Percentiles rank a stretch among this genome's conserved stretches.
phyloP scores from a whole-genome alignment of 257 asterid genomes.

The Lycium barbarum region DNA sequence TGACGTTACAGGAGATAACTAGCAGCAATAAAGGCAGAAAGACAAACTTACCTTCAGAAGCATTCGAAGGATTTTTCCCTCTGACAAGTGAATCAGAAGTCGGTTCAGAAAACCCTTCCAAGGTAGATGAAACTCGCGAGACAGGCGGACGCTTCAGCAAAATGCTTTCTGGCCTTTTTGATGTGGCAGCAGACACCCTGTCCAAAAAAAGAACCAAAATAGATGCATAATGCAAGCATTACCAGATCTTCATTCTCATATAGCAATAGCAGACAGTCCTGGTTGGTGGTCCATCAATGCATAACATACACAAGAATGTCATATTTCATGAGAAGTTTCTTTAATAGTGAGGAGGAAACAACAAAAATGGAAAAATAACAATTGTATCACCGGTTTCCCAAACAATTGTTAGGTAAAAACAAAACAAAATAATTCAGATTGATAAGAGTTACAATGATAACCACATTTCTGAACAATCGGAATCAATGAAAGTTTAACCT shows the following conservation, averaged over 20 bases:
- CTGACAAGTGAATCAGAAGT: slow-evolving; percentile 51
- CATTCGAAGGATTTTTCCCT: slow-evolving; percentile 51
- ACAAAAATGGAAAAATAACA: not conserved
- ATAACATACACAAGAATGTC: not conserved
- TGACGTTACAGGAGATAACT: not conserved
- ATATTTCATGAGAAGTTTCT: not conserved
- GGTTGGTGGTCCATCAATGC: not conserved
- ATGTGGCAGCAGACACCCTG: slow-evolving; percentile 30
- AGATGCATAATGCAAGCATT: not conserved
- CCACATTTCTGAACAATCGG: not conserved
- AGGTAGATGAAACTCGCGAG: slow-evolving; percentile 65
- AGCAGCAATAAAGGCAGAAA: not conserved
- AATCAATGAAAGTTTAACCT: not conserved
- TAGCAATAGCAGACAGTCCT: not conserved
- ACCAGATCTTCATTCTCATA: not conserved
- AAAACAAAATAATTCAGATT: no score
- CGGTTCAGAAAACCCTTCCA: slow-evolving; percentile 65
- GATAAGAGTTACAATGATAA: not conserved
- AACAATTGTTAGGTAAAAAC: no score
- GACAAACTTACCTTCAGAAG: slow-evolving; percentile 59
- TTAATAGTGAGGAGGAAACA: not conserved
- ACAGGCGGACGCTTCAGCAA: slow-evolving; percentile 85
- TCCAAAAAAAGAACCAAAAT: not conserved
- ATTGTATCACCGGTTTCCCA: not conserved
- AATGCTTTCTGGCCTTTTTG: slow-evolving; percentile 69